phyloP scores from a whole-genome alignment of 768 basidiomycete genomes.

The Lyophyllum atratum region DNA sequence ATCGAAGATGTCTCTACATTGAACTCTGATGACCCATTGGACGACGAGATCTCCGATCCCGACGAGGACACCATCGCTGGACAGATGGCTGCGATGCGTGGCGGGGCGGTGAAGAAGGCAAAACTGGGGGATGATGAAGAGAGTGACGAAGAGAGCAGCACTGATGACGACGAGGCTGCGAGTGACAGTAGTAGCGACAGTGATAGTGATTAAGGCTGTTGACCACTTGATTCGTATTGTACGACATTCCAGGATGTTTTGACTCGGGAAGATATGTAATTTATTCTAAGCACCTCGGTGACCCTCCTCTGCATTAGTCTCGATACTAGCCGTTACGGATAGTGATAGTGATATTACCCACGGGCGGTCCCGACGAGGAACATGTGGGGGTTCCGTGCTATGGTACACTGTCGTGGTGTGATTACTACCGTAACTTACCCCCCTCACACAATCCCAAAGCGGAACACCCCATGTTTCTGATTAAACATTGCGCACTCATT shows the following conservation, averaged over 20 bases:
- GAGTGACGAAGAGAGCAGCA: slow-evolving; percentile 52
- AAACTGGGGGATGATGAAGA: slow-evolving; percentile 55
- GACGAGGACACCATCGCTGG: slow-evolving; percentile 96
- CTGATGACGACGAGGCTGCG: slow-evolving; percentile 57
- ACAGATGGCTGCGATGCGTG: slow-evolving; percentile 97
- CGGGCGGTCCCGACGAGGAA: no score
- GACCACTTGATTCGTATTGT: slow-evolving; percentile 19
- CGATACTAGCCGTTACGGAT: no score
- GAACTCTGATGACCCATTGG: slow-evolving; percentile 56
- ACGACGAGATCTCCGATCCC: slow-evolving; percentile 97
- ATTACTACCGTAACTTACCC: no score
- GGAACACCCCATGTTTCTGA: no score
- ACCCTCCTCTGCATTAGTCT: not conserved
- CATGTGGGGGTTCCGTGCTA: no score
- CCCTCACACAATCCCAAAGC: no score
- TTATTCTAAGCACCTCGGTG: slow-evolving; percentile 8
- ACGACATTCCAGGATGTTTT: slow-evolving; percentile 7
- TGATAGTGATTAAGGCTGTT: slow-evolving; percentile 42
- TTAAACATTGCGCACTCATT: no score
- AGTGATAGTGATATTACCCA: no score
- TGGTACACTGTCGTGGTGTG: no score
- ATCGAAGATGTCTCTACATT: slow-evolving; percentile 73
- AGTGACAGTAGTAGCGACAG: slow-evolving; percentile 40
- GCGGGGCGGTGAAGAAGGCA: slow-evolving; percentile 71
- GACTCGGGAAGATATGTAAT: slow-evolving; percentile 22